Base-by-base conservation (phyloP, 805 yeast genomes). In the Yamadazyma kitorensis region DNA sequence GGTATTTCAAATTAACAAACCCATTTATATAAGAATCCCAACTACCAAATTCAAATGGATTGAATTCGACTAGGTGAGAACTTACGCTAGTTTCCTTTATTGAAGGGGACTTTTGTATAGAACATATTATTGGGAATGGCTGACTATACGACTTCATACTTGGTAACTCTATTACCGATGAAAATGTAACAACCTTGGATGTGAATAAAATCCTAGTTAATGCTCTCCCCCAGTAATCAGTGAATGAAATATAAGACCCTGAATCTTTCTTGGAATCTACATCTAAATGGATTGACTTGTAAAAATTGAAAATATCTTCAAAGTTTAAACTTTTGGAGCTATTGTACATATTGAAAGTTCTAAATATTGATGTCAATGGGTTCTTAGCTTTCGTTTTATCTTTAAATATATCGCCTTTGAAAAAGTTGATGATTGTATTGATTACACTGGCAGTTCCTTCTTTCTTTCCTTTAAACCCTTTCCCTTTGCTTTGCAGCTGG, bases 151-250 rank as follows among this genome's bases (percentile, higher is more conserved):
- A 52, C 39, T 46, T 44, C 41, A 70, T 77, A 19, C 70, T 61
- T 11, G 48, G 29, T 4, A 69, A 43, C 1, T 37, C 33, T 2
- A 53, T 42, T 10, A 65, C 51, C 0, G 71, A 62, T 0, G 73
- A 56, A 16, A 74, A 43, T 0, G 76, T 63, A 2, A 52, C 42
- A 10, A 68, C 63, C 3, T 69, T 63, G 2, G 60, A 42, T 20
- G 65, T 40, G 5, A 60, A 70, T 2, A 76, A 57, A 23, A 58
- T 62, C 37, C 74, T 60, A 3, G 76, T 61, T 22, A 80, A 57
- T 0, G 84, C 85, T 40, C 78, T 61, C 0, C 84, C 86, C 82
- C 84, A 77, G 46, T 79, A 80, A 47, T 80, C 86, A 0, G 85
- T 80, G 26, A 80, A 63, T 0, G 84, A 75, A 0, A 78, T 57